Percentiles rank a stretch among this genome's conserved stretches.
Evolutionary conservation across 306 rosid species (phyloP).

Genomic region (Senna tora): DNA sequence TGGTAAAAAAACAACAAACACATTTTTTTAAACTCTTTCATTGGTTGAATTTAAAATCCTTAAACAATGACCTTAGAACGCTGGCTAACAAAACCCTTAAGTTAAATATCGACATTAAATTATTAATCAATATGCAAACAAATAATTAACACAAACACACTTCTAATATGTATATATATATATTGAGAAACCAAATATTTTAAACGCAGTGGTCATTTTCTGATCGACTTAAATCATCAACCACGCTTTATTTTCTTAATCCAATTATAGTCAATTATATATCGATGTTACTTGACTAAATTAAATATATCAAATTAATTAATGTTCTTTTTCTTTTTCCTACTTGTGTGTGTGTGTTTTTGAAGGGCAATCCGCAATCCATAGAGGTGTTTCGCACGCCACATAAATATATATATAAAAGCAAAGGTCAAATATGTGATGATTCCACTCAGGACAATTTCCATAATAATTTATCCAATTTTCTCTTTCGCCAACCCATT

Average conservation of each 20-base stretch:
- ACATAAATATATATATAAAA: too few species aligned
- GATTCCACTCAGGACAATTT: conserved; percentile 7
- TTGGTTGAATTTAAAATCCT: too few species aligned
- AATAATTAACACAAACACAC: neutral
- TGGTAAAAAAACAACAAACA: too few species aligned
- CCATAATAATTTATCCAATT: neutral
- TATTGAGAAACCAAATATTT: neutral
- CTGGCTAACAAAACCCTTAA: too few species aligned
- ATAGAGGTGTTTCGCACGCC: neutral
- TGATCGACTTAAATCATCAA: conserved; percentile 16
- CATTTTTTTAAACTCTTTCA: too few species aligned
- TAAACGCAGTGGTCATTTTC: neutral
- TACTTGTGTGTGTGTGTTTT: too few species aligned
- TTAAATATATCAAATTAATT: neutral
- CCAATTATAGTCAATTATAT: neutral
- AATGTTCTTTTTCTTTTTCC: too few species aligned
- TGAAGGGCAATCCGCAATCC: neutral
- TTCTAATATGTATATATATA: conserved; percentile 11
- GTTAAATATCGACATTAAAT: too few species aligned
- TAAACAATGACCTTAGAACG: too few species aligned
- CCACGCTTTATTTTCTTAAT: conserved; percentile 15
- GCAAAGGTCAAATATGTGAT: conserved; percentile 30
- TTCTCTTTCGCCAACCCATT: conserved; percentile 18
- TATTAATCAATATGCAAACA: too few species aligned
- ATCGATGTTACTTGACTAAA: neutral